Evolutionary conservation across 495 filamentous ascomycete species (phyloP).

Genomic region (Bombardia bombarda): DNA sequence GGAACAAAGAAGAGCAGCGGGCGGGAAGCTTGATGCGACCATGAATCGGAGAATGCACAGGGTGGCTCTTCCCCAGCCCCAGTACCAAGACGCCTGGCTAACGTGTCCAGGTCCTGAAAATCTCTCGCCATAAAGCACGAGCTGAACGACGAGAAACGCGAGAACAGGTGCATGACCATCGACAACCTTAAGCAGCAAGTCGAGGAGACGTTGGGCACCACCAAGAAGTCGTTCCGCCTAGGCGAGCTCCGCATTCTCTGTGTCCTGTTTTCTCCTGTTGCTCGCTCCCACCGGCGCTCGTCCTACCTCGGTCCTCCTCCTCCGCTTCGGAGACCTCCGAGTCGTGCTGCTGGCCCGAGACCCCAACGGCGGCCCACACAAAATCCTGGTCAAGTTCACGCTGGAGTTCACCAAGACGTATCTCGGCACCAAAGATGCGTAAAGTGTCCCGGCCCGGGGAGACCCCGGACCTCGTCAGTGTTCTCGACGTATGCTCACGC

Average conservation of each 20-base stretch:
- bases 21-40: constrained; percentile 1
- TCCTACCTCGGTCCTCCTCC: neutral
- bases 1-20: constrained; percentile 1
- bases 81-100: neutral
- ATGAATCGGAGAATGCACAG: constrained; percentile 3
- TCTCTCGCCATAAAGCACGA: constrained; percentile 3
- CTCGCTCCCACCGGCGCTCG: constrained; percentile 2
- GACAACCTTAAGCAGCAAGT: constrained; percentile 2
- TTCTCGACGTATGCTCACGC: constrained; percentile 1
- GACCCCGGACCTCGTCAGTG: too few relatives aligned
- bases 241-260: constrained; percentile 3
- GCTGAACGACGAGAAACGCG: neutral
- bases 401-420: constrained; percentile 6
- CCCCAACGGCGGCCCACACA: neutral
- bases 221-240: constrained; percentile 2
- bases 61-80: constrained; percentile 2
- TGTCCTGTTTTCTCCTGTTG: constrained; percentile 3
- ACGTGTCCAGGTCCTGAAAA: constrained; percentile 1
- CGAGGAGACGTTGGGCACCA: neutral
- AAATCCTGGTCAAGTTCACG: constrained; percentile 2
- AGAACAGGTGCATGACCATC: constrained; percentile 3
- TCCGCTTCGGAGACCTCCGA: constrained; percentile 3
- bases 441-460: neutral
- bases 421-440: constrained; percentile 4
- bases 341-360: neutral